Base-by-base conservation (phyloP, 768 basidiomycete genomes). In the Russula earlei region DNA sequence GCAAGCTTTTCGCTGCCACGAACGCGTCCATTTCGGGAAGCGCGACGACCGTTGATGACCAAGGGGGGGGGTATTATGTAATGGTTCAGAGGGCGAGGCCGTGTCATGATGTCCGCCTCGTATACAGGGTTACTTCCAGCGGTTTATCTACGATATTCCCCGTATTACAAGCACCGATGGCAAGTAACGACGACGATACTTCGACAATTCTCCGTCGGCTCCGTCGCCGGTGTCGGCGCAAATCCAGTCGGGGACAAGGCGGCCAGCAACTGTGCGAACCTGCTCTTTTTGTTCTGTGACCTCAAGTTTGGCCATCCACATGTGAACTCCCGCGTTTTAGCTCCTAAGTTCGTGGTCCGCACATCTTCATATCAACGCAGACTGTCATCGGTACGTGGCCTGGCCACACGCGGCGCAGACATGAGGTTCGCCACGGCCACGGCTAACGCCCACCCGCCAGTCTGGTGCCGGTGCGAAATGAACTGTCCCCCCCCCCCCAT, bases 191-290 rank as follows among this genome's bases (percentile, higher is more conserved):
- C 60, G 52, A 59, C 6, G 55, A 49, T 48, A 25, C 36, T 20
- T 61, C 60, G 60, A 61, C 48, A 33, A 59, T 61, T 61, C 58
- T 31, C 60, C 60, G 46, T 33, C 51, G 24, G 49, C 38, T 40
- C 41, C 46, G 42, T 43, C 19, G 36, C n/a, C 22, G 19, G 22
- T 37, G 14, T 11, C 50, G 44, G 42, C 31, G 17, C 8, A 50
- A 36, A 47, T 33, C 22, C 20, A 45, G 17, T 19, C 37, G 55
- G 45, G 36, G 25, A 45, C 55, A 45, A 50, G 19, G 20, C 27
- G 38, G 29, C 31, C 52, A 36, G 56, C 45, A 47, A 47, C 45
- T 46, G 45, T n/a, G 56, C 44, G n/a, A 52, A 57, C 33, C 49
- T 42, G 40, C 25, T 60, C n/a, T n/a, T n/a, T n/a, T n/a, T n/a